These are phyloP conservation scores for Schizochytrium sp. DNA, from an alignment of 108 stramenopile species.

Conservation along the genomic window DNA sequence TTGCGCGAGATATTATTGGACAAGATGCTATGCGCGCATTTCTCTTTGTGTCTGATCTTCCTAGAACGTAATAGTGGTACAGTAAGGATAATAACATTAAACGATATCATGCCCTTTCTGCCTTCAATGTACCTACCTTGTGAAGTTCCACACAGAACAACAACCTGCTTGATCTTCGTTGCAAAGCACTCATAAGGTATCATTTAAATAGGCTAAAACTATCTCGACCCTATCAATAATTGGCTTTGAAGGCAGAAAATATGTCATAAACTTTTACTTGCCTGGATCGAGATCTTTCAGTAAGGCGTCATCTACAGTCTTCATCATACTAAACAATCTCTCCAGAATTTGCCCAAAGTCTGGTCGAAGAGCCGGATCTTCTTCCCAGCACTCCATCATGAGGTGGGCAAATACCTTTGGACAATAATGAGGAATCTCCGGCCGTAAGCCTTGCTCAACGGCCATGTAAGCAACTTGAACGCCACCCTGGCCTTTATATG, in stretches of 20 bases:
- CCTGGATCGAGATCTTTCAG: neutral
- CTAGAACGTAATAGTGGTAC: too few species aligned
- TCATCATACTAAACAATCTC: slow-evolving; percentile 43
- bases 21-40: too few species aligned
- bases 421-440: slow-evolving; percentile 9
- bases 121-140: too few species aligned
- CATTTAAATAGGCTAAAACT: too few species aligned
- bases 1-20: too few species aligned
- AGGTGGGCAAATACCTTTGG: slow-evolving; percentile 5
- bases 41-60: too few species aligned
- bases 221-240: too few species aligned
- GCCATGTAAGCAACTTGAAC: slow-evolving; percentile 33
- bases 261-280: neutral
- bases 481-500: slow-evolving; percentile 53
- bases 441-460: slow-evolving; percentile 54
- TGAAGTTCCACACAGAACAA: too few species aligned
- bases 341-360: slow-evolving; percentile 57
- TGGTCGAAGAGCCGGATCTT: neutral
- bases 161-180: too few species aligned
- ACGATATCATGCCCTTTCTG: too few species aligned
- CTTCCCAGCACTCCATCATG: slow-evolving; percentile 58
- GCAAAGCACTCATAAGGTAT: too few species aligned
- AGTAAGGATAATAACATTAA: too few species aligned
- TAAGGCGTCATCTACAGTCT: slow-evolving; percentile 22
- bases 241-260: neutral